These are phyloP conservation scores for Colletotrichum sansevieriae DNA, from an alignment of 2,329 filamentous ascomycete species.

Conservation along the genomic window DNA sequence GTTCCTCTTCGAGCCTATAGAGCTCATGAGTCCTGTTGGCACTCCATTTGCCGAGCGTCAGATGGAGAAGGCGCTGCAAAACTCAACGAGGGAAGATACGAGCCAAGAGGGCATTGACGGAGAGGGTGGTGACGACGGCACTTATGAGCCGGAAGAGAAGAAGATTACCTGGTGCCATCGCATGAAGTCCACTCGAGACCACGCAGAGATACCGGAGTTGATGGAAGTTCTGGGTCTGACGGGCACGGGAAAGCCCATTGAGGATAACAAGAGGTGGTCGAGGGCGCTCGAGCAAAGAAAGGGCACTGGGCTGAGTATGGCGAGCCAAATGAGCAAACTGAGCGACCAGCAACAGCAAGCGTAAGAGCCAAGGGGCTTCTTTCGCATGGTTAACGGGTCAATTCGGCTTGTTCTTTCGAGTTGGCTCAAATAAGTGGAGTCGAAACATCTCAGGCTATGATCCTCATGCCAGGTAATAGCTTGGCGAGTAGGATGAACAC, in stretches of 20 bases:
- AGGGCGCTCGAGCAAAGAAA: constrained; percentile 63
- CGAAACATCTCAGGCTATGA: neutral
- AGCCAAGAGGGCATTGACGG: constrained; percentile 38
- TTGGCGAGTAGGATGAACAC: neutral
- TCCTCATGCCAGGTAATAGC: neutral
- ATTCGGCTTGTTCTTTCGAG: constrained; percentile 18
- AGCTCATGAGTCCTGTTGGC: constrained; percentile 59
- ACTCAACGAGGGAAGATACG: constrained; percentile 23
- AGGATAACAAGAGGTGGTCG: constrained; percentile 60
- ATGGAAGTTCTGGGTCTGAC: constrained; percentile 72
- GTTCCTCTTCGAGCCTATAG: constrained; percentile 77
- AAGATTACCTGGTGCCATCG: constrained; percentile 83
- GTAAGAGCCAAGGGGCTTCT: constrained; percentile 32
- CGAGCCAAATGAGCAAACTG: constrained; percentile 60
- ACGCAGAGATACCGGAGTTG: constrained; percentile 77
- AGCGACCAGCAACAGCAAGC: constrained; percentile 47
- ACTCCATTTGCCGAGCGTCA: constrained; percentile 56
- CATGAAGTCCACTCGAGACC: constrained; percentile 84
- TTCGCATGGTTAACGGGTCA: constrained; percentile 21
- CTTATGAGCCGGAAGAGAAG: constrained; percentile 62
- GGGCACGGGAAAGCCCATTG: constrained; percentile 53
- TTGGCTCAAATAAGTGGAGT: constrained; percentile 1
- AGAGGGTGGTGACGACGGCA: constrained; percentile 45
- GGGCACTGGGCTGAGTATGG: constrained; percentile 66
- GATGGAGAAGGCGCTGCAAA: constrained; percentile 43